Evolutionary conservation across 441 rosid species (phyloP).

Genomic region (Codiaeum variegatum): DNA sequence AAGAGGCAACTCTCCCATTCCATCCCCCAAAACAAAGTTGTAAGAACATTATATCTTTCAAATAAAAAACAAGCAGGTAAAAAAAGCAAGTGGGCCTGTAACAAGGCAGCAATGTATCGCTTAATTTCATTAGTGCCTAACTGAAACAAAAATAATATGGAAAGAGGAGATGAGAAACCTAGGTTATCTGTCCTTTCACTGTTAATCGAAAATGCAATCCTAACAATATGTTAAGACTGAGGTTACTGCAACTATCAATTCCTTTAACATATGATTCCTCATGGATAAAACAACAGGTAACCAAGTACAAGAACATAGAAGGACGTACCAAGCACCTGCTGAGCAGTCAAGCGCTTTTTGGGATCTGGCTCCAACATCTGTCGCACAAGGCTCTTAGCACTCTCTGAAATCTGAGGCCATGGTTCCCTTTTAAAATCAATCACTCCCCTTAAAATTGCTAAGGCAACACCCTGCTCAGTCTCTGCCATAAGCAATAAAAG

Average conservation of each 20-base stretch:
- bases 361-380: constrained; percentile 85
- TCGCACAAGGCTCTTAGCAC: constrained; percentile 81
- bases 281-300: not conserved
- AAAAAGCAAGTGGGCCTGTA: not conserved
- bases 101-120: not conserved
- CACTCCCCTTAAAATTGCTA: constrained; percentile 77
- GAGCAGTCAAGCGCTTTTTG: constrained; percentile 74
- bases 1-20: not conserved
- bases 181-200: not conserved
- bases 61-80: not conserved
- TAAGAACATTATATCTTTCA: not conserved
- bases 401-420: constrained; percentile 92
- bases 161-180: not conserved
- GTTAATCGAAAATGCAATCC: not conserved
- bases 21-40: not conserved
- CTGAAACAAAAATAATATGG: not conserved
- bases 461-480: constrained; percentile 96
- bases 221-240: not conserved
- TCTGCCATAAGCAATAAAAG: constrained; percentile 42
- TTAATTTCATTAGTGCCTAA: not conserved
- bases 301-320: constrained; percentile 7
- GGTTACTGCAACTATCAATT: not conserved
- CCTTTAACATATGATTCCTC: not conserved
- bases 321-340: constrained; percentile 76
- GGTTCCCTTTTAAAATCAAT: constrained; percentile 95